phyloP scores from a whole-genome alignment of 2,329 filamentous ascomycete genomes.

The Hymenoscyphus salicellus region DNA sequence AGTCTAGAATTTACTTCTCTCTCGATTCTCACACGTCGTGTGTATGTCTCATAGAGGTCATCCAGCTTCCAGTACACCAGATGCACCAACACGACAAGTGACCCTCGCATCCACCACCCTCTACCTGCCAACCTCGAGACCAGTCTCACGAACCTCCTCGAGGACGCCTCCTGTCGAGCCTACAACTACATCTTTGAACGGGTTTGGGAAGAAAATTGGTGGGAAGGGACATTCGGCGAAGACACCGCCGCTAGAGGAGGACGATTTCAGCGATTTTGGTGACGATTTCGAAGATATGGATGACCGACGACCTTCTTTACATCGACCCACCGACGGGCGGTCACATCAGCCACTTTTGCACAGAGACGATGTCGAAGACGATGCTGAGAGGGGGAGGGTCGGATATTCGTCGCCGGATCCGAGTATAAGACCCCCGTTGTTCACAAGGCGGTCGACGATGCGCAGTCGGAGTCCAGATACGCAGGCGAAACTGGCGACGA shows the following conservation, averaged over 20 bases:
- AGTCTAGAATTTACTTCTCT: background rate
- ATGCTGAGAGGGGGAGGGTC: constrained; percentile 31
- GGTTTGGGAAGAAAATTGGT: constrained; percentile 18
- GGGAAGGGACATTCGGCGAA: constrained; percentile 11
- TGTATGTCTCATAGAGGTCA: constrained; percentile 34
- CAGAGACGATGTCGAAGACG: constrained; percentile 30
- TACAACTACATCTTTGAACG: constrained; percentile 13
- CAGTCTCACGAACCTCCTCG: constrained; percentile 26
- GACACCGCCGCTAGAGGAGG: constrained; percentile 15
- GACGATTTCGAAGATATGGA: constrained; percentile 32
- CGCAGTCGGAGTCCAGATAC: constrained; percentile 73
- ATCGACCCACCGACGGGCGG: constrained; percentile 39
- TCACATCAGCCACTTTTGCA: constrained; percentile 39
- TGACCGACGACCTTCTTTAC: constrained; percentile 41
- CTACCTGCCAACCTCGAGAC: constrained; percentile 12
- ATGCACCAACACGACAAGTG: constrained; percentile 17
- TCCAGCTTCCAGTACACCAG: constrained; percentile 15
- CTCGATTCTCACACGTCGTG: constrained; percentile 5
- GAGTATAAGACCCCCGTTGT: constrained; percentile 34
- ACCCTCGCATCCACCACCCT: constrained; percentile 23
- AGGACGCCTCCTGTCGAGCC: constrained; percentile 21
- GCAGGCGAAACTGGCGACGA: constrained; percentile 62
- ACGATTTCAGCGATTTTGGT: constrained; percentile 28
- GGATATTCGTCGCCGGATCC: constrained; percentile 32
- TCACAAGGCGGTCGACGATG: constrained; percentile 64